phyloP scores from a whole-genome alignment of 1,284 basidiomycete genomes.

The Bjerkandera adusta region DNA sequence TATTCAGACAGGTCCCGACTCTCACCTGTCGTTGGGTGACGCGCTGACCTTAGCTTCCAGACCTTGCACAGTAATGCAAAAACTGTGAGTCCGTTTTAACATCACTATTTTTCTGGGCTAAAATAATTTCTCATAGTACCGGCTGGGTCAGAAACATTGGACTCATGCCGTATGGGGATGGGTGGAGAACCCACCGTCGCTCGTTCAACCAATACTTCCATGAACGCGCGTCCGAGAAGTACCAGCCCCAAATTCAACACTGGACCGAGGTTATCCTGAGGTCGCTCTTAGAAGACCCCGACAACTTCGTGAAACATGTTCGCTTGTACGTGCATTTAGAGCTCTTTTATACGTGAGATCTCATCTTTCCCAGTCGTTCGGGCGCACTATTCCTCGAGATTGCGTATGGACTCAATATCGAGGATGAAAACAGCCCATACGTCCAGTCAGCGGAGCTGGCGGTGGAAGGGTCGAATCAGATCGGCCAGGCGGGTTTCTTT shows the following conservation, averaged over 20 bases:
- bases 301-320: constrained; percentile 41
- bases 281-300: constrained; percentile 35
- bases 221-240: constrained; percentile 13
- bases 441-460: constrained; percentile 9
- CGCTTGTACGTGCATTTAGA: constrained; percentile 35
- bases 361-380: constrained; percentile 7
- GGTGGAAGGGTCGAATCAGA: not conserved
- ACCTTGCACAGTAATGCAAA: not conserved
- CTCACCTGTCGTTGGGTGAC: not conserved
- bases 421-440: constrained; percentile 3
- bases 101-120: not conserved
- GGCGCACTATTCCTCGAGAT: constrained; percentile 12
- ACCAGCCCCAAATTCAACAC: constrained; percentile 26
- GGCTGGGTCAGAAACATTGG: constrained; percentile 33
- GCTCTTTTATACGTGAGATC: not conserved
- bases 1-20: constrained; percentile 22
- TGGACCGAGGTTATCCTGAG: constrained; percentile 36
- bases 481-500: not conserved
- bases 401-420: constrained; percentile 9
- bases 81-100: constrained; percentile 1
- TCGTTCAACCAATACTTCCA: constrained; percentile 31
- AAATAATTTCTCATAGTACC: not conserved
- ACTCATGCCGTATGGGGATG: constrained; percentile 36
- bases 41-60: not conserved
- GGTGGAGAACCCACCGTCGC: constrained; percentile 38